Conservation (phyloP, 2,329 filamentous ascomycete genomes). For the Diplodia seriata region DNA sequence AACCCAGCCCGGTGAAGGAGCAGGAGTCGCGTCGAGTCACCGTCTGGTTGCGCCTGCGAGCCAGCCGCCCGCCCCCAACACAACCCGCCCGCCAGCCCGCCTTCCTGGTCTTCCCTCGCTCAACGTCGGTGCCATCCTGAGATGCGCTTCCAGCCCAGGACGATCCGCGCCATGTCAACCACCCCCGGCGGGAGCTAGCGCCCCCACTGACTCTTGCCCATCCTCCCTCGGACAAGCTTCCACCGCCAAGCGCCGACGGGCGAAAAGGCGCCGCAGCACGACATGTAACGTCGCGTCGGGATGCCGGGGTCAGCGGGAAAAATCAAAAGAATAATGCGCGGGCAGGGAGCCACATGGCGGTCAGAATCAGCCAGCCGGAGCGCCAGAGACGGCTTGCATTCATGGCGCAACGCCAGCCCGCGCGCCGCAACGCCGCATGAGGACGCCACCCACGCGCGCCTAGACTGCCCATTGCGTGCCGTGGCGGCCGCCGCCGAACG, state of each 20-base stretch:
- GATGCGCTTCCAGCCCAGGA: neutral
- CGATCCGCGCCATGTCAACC: neutral
- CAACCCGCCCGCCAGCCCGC: neutral
- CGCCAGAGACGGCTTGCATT: neutral
- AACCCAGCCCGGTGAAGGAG: neutral
- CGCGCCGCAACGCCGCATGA: conserved; percentile 19
- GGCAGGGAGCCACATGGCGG: neutral
- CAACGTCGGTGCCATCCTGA: neutral
- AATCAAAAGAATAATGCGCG: neutral
- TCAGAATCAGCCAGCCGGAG: neutral
- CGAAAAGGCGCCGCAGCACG: conserved; percentile 19
- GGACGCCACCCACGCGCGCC: conserved; percentile 5
- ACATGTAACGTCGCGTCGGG: conserved; percentile 22
- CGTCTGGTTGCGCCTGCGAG: neutral
- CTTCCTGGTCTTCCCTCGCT: neutral
- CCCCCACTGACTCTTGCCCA: conserved; percentile 19
- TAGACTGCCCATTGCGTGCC: conserved; percentile 3
- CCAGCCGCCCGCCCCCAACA: too few species aligned
- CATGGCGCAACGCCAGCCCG: conserved; percentile 11
- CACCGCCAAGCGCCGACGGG: conserved; percentile 25
- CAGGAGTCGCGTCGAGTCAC: neutral
- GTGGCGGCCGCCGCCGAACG: neutral
- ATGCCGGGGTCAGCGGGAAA: conserved; percentile 7
- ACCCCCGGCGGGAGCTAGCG: conserved; percentile 9
- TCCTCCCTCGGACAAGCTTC: conserved; percentile 19